These are phyloP conservation scores for Ophiostoma perfectum DNA, from an alignment of 2,329 filamentous ascomycete species.

Conservation along the genomic window DNA sequence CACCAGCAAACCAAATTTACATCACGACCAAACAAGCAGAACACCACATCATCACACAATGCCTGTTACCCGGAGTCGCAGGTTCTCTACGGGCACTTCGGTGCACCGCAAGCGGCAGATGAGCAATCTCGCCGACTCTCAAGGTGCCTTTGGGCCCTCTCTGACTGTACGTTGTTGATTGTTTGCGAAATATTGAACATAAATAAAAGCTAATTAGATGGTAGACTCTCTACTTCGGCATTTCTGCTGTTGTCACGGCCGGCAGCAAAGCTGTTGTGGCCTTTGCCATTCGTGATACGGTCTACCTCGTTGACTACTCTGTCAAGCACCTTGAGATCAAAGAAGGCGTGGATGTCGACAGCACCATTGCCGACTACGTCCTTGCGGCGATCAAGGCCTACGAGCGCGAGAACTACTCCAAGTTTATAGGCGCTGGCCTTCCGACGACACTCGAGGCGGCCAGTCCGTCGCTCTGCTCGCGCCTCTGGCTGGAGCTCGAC, in stretches of 20 bases:
- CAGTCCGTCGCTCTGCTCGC: constrained; percentile 61
- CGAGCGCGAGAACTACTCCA: constrained; percentile 60
- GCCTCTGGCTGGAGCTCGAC: constrained; percentile 71
- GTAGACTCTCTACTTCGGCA: constrained; percentile 57
- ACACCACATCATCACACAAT: not conserved
- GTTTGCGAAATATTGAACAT: not conserved
- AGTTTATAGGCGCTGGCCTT: constrained; percentile 70
- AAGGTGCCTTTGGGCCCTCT: constrained; percentile 39
- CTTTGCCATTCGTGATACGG: constrained; percentile 66
- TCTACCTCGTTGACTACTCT: constrained; percentile 68
- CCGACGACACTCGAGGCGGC: constrained; percentile 53
- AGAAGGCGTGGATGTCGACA: constrained; percentile 37
- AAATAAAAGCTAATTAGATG: not conserved
- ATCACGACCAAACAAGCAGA: not conserved
- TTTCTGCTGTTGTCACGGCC: constrained; percentile 51
- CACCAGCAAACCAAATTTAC: not conserved
- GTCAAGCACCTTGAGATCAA: constrained; percentile 52
- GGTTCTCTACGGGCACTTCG: constrained; percentile 43
- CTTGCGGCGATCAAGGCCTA: constrained; percentile 54
- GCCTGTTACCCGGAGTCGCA: constrained; percentile 30
- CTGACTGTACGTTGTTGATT: constrained; percentile 39
- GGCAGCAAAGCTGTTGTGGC: constrained; percentile 54
- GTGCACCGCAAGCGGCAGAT: constrained; percentile 44
- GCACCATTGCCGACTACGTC: constrained; percentile 55
- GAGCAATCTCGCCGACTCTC: constrained; percentile 41